These are phyloP conservation scores for Linum tenue DNA, from an alignment of 345 rosid genomes.

Conservation along the genomic window DNA sequence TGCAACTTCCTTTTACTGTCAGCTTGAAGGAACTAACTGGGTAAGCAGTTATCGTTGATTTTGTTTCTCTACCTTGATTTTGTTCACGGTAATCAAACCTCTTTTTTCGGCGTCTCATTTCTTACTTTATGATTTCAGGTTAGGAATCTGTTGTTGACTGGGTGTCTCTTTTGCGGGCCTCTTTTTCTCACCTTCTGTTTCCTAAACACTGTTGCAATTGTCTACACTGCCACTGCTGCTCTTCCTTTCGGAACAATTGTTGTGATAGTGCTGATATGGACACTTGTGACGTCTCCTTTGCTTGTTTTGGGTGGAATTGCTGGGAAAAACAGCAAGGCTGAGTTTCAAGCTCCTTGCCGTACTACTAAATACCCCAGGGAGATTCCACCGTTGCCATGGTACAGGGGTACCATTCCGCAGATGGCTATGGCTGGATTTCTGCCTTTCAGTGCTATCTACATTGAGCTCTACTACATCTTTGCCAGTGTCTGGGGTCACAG, in stretches of 20 bases:
- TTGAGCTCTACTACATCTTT: constrained; percentile 27
- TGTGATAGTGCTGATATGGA: constrained; percentile 25
- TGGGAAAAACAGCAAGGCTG: constrained; percentile 24
- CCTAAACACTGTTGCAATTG: constrained; percentile 26
- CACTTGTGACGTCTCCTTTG: constrained; percentile 22
- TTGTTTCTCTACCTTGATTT: neutral
- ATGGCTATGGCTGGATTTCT: constrained; percentile 30
- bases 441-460: constrained; percentile 28
- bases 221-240: constrained; percentile 26
- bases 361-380: constrained; percentile 29
- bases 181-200: constrained; percentile 24
- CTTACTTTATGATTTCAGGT: constrained; percentile 13
- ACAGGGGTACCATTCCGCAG: constrained; percentile 23
- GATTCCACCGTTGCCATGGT: constrained; percentile 27
- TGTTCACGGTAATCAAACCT: neutral
- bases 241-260: constrained; percentile 25
- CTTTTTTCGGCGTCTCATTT: neutral
- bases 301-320: constrained; percentile 28
- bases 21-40: constrained; percentile 29
- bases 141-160: constrained; percentile 22
- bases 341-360: constrained; percentile 27
- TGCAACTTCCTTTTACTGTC: constrained; percentile 25
- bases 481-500: constrained; percentile 32
- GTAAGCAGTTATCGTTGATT: constrained; percentile 1
- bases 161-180: constrained; percentile 24